Base-by-base conservation (phyloP, 1,139 yeast species). In the Meyerozyma guilliermondii region DNA sequence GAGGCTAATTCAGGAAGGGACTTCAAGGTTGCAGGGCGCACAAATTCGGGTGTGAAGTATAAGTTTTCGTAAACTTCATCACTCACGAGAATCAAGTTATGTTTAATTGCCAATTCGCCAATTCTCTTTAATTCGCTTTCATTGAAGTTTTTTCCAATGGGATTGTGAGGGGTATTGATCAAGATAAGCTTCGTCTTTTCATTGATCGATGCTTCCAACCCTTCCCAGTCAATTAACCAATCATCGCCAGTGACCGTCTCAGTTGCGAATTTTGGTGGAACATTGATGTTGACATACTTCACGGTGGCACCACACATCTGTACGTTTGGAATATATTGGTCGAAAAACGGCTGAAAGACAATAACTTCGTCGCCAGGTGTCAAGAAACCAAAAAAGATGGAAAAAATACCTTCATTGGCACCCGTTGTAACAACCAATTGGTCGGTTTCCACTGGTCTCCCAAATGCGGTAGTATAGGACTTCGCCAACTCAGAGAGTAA, bases 291-390 rank as follows among this genome's bases (percentile, higher is more conserved):
- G 33, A 87, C 95, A 55, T 87, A 89, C 43, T 81, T 88, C 31
- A 87, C 88, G 54, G 80, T 85, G 33, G 96, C 98, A 23, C 98
- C 98, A 3, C 95, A 83, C 71, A 92, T 78, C 62, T 88, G 94
- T 56, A 92, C 85, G 65, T 92, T 92, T 41, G 97, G 81, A 50
- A 92, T 87, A 65, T 92, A 92, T 65, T 92, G 98, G 58, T 92
- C 98, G 59, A 92, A 92, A 61, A 88, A 92, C 2, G 98, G 98
- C 63, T 92, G 96, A 60, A 92, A 87, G n/a, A 92, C 97, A 63
- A 92, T 86, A 16, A 84, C 98, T 63, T 92, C 98, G 58, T 92
- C 98, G 14, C 95, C 98, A 1, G 82, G 79, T 40, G 87, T 78
- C 50, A 92, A 66, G 52, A 89, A 84, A 0, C 94, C 98, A 46